Percentiles rank a stretch among this genome's conserved stretches.
Evolutionary conservation across 2,329 filamentous ascomycete genomes (phyloP).

Genomic region (Orbilia oligospora): DNA sequence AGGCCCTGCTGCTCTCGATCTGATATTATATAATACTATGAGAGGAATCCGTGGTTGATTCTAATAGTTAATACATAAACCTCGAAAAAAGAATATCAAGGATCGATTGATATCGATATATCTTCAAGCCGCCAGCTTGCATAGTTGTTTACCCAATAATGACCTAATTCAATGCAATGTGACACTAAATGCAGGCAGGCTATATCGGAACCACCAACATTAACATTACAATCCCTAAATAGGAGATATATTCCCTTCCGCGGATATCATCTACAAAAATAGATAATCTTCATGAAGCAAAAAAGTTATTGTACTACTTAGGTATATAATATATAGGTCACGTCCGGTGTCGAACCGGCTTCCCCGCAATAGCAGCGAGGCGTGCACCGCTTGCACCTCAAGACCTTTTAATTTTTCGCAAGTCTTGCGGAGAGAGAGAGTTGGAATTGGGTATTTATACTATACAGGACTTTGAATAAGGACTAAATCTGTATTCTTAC

Average conservation of each 20-base stretch:
- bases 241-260: neutral
- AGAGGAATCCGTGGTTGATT: too few relatives aligned
- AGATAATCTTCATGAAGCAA: neutral
- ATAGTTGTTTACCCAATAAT: too few relatives aligned
- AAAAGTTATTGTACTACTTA: neutral
- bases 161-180: too few relatives aligned
- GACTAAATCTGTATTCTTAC: too few relatives aligned
- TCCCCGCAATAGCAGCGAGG: slow-evolving; percentile 28
- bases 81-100: too few relatives aligned
- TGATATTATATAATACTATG: too few relatives aligned
- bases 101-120: too few relatives aligned
- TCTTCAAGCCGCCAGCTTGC: too few relatives aligned
- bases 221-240: neutral
- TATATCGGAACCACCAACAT: neutral
- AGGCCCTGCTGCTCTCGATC: too few relatives aligned
- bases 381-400: slow-evolving; percentile 53
- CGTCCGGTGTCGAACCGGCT: slow-evolving; percentile 57
- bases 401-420: slow-evolving; percentile 12
- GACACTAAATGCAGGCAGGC: too few relatives aligned
- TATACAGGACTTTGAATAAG: too few relatives aligned
- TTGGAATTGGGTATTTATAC: slow-evolving; percentile 3
- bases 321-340: slow-evolving; percentile 41
- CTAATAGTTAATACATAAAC: too few relatives aligned
- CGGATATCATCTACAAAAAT: neutral
- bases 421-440: neutral